Evolutionary conservation across 768 basidiomycete genomes (phyloP).

Genomic region (Trametes maxima): DNA sequence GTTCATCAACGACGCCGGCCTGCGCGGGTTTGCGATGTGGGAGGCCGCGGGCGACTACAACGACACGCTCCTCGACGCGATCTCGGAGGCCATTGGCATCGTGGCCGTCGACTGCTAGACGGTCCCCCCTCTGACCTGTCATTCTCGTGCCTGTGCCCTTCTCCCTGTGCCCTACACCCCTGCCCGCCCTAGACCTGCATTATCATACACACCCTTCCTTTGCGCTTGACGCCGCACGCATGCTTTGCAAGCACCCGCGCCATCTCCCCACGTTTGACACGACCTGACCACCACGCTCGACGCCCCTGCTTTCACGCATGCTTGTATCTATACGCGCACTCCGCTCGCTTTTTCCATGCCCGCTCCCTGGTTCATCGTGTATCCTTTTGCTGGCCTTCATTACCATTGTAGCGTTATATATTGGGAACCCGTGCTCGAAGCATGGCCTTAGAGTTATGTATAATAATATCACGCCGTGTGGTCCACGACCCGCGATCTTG

Average conservation of each 20-base stretch:
- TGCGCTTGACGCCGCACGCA: constrained; percentile 9
- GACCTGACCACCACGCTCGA: constrained; percentile 14
- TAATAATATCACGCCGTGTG: background rate
- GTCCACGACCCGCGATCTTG: too few relatives aligned
- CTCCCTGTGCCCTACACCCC: background rate
- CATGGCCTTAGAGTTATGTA: constrained; percentile 17
- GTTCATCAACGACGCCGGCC: constrained; percentile 38
- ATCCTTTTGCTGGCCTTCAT: constrained; percentile 1
- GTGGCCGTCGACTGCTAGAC: constrained; percentile 27
- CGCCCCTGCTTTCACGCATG: constrained; percentile 19
- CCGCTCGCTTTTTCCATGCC: constrained; percentile 3
- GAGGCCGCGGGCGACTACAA: constrained; percentile 45
- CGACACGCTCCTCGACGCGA: constrained; percentile 61
- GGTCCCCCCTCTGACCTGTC: background rate
- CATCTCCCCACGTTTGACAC: constrained; percentile 8
- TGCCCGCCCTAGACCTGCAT: background rate
- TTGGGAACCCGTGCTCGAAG: constrained; percentile 19
- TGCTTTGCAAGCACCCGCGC: constrained; percentile 16
- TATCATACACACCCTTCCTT: background rate
- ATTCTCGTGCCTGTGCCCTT: background rate
- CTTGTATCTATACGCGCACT: constrained; percentile 18
- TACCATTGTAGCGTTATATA: constrained; percentile 19
- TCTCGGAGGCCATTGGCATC: constrained; percentile 35
- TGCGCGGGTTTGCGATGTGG: constrained; percentile 49
- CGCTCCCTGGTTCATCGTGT: constrained; percentile 14